A percentile compares a stretch with the other conserved stretches of the same genome.
phyloP scores from a whole-genome alignment of 176 grass and related monocot species.

The Hyparrhenia diplandra region DNA sequence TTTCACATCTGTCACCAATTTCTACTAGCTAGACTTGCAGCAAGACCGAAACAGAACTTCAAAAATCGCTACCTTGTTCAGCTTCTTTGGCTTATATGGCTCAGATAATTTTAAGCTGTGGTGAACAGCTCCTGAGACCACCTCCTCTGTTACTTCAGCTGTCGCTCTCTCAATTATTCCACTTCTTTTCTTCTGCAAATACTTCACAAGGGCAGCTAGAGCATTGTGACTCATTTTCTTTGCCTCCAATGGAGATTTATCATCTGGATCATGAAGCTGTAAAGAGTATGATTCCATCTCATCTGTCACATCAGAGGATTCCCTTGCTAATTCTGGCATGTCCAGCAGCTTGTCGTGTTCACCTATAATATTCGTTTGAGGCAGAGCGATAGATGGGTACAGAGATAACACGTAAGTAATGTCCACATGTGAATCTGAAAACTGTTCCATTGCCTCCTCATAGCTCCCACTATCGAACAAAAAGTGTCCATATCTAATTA shows the following conservation, averaged over 20 bases:
- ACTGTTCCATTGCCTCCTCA: slow-evolving; percentile 93
- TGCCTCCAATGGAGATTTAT: slow-evolving; percentile 62
- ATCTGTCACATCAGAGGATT: slow-evolving; percentile 84
- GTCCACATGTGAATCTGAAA: slow-evolving; percentile 92
- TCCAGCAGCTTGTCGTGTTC: slow-evolving; percentile 59
- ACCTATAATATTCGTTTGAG: slow-evolving; percentile 60
- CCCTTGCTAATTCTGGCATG: slow-evolving; percentile 69
- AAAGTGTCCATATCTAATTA: slow-evolving; percentile 84
- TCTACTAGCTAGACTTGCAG: neutral
- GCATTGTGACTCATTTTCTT: slow-evolving; percentile 95
- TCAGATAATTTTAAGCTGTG: slow-evolving; percentile 81
- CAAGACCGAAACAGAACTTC: slow-evolving; percentile 7
- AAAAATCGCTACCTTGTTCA: slow-evolving; percentile 41
- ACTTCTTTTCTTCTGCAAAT: slow-evolving; percentile 95
- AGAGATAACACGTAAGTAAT: slow-evolving; percentile 82
- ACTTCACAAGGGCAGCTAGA: slow-evolving; percentile 86
- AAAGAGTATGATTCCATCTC: slow-evolving; percentile 67
- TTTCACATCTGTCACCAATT: neutral
- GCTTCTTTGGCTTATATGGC: slow-evolving; percentile 61
- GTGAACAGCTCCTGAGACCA: slow-evolving; percentile 87
- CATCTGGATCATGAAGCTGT: slow-evolving; percentile 66
- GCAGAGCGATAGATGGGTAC: slow-evolving; percentile 75
- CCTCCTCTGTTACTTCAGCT: slow-evolving; percentile 92
- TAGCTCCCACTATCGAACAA: slow-evolving; percentile 92
- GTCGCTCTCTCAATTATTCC: slow-evolving; percentile 92